Evolutionary conservation across 2,329 filamentous ascomycete species (phyloP).

Genomic region (Sclerotinia glacialis): DNA sequence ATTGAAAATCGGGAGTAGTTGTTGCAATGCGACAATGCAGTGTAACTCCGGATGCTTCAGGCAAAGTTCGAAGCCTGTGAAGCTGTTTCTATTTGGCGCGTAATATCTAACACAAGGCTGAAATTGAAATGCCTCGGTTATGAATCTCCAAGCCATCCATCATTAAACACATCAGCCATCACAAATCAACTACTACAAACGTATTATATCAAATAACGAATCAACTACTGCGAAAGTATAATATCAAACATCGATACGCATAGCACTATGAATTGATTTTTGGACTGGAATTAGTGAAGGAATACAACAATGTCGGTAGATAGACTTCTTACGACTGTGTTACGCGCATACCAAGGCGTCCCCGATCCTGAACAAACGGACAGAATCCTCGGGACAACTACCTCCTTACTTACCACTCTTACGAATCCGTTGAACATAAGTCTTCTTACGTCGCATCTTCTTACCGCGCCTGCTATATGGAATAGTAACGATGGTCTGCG

Average conservation of each 20-base stretch:
- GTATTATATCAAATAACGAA: background rate
- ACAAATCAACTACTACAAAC: background rate
- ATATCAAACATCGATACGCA: background rate
- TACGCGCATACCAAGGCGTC: slow-evolving; percentile 37
- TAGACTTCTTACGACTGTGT: slow-evolving; percentile 38
- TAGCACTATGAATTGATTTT: background rate
- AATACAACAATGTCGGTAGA: slow-evolving; percentile 35
- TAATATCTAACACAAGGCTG: slow-evolving; percentile 1
- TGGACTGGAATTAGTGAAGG: background rate
- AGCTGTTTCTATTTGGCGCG: background rate
- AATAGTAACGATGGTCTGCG: slow-evolving; percentile 49
- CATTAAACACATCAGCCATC: slow-evolving; percentile 6
- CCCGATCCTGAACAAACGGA: slow-evolving; percentile 33
- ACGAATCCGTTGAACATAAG: slow-evolving; percentile 59
- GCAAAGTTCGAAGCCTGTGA: background rate
- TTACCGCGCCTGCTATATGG: slow-evolving; percentile 60
- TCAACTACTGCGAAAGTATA: background rate
- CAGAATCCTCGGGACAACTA: slow-evolving; percentile 48
- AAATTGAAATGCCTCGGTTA: slow-evolving; percentile 16
- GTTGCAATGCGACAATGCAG: background rate
- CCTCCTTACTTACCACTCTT: slow-evolving; percentile 54
- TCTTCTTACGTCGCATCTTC: slow-evolving; percentile 55
- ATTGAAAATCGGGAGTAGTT: background rate
- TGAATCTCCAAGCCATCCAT: background rate
- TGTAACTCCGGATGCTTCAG: background rate